Evolutionary conservation across 78 protist species (phyloP).

Genomic region (Ministeria vibrans): DNA sequence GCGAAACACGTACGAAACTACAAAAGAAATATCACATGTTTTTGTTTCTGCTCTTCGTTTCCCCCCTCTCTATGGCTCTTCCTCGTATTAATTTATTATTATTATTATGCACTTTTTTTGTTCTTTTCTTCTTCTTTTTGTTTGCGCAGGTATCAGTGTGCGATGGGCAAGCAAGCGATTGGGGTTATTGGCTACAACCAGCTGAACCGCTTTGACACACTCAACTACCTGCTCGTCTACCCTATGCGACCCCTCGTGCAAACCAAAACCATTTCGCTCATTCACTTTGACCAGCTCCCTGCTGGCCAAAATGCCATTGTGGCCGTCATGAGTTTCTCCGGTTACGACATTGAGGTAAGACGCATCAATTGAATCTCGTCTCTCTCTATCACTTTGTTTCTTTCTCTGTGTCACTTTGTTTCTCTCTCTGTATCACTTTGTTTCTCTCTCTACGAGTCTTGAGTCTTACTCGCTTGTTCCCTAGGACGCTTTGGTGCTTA

Average conservation of each 20-base stretch:
- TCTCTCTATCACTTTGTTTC: too few relatives aligned
- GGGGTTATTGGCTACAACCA: slow-evolving; percentile 97
- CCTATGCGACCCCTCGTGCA: slow-evolving; percentile 92
- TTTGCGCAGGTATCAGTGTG: slow-evolving; percentile 67
- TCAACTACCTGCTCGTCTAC: slow-evolving; percentile 82
- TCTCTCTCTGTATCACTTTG: too few relatives aligned
- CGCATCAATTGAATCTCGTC: too few relatives aligned
- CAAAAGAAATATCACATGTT: too few relatives aligned
- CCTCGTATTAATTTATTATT: background rate
- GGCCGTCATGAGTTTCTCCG: slow-evolving; percentile 96
- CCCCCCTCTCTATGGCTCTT: too few relatives aligned
- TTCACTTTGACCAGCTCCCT: slow-evolving; percentile 68
- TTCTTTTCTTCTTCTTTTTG: background rate
- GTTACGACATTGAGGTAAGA: slow-evolving; percentile 99
- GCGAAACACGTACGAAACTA: slow-evolving; percentile 94
- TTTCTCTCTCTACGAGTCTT: too few relatives aligned
- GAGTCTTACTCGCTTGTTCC: too few relatives aligned
- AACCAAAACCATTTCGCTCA: slow-evolving; percentile 82
- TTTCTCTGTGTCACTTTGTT: too few relatives aligned
- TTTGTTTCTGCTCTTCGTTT: too few relatives aligned
- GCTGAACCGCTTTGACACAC: slow-evolving; percentile 91
- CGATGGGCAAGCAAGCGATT: slow-evolving; percentile 99
- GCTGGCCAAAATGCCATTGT: slow-evolving; percentile 97
- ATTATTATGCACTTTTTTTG: too few relatives aligned
- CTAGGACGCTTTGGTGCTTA: slow-evolving; percentile 98